These are phyloP conservation scores for Lolium perenne DNA, from an alignment of 176 grass and related monocot genomes.

Conservation along the genomic window DNA sequence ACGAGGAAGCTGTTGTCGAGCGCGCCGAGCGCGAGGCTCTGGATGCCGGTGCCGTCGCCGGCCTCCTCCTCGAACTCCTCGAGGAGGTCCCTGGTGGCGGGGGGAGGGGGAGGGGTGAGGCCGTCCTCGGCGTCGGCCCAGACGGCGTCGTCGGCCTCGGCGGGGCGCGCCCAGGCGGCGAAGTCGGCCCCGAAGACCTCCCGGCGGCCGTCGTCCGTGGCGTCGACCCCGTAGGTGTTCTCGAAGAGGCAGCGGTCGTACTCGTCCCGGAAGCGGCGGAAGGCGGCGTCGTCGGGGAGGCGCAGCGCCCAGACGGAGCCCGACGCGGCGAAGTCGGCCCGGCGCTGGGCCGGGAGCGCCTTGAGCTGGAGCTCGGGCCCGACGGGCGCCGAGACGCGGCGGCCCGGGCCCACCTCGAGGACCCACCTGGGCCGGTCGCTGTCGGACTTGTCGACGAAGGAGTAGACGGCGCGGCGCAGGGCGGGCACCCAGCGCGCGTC, in stretches of 20 bases:
- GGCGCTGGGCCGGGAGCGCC: conserved; percentile 63
- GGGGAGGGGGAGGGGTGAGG: conserved; percentile 34
- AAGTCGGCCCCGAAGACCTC: conserved; percentile 93
- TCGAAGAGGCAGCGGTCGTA: conserved; percentile 84
- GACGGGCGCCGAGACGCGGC: conserved; percentile 61
- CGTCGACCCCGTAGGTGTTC: conserved; percentile 80
- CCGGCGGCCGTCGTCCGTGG: conserved; percentile 71
- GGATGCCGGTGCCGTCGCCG: conserved; percentile 55
- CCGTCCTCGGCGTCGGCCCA: conserved; percentile 74
- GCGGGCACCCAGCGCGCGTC: conserved; percentile 70
- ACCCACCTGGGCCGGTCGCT: conserved; percentile 53
- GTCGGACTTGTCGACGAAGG: conserved; percentile 51
- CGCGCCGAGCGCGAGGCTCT: conserved; percentile 90
- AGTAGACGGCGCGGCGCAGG: conserved; percentile 62
- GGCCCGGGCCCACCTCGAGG: conserved; percentile 60
- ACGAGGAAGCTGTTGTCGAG: conserved; percentile 97
- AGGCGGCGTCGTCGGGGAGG: conserved; percentile 55
- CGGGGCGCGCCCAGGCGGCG: conserved; percentile 69
- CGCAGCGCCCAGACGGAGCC: conserved; percentile 91
- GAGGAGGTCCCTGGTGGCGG: conserved; percentile 55
- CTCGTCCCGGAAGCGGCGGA: conserved; percentile 72
- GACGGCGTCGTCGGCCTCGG: conserved; percentile 68
- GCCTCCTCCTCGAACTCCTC: conserved; percentile 90
- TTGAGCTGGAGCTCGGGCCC: conserved; percentile 81
- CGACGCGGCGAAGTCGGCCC: conserved; percentile 70